phyloP scores from a whole-genome alignment of 169 alveolate species.

The Eimeria acervulina region DNA sequence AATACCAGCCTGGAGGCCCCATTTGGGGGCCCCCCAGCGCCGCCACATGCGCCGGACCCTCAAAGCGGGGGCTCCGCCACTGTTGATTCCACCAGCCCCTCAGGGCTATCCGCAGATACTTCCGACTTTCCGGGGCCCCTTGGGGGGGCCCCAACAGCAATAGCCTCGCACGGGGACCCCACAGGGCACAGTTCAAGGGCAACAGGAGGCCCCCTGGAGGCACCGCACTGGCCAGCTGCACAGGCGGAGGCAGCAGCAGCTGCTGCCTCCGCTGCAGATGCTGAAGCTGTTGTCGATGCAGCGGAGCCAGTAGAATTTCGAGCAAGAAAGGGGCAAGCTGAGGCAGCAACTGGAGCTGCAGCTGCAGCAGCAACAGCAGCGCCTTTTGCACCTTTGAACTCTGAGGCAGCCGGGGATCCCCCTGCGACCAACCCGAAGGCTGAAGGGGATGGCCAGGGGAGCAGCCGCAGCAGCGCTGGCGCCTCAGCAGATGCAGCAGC shows the following conservation, averaged over 20 bases:
- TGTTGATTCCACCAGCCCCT: not conserved
- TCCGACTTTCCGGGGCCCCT: not conserved
- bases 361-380: constrained; percentile 1
- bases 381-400: not conserved
- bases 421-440: not conserved
- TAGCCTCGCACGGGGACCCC: not conserved
- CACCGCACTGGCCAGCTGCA: too few species aligned
- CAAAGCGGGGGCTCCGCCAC: not conserved
- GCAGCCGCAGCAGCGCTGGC: not conserved
- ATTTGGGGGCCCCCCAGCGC: not conserved
- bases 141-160: not conserved
- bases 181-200: not conserved
- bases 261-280: not conserved
- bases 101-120: not conserved
- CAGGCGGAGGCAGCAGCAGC: not conserved
- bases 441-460: not conserved
- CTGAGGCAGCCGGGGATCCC: not conserved
- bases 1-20: not conserved
- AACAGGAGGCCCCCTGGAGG: not conserved
- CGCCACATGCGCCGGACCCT: not conserved
- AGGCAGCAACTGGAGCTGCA: not conserved
- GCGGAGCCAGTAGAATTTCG: not conserved
- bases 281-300: not conserved
- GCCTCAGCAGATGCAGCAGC: constrained; percentile 28
- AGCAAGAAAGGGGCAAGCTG: not conserved